A percentile compares a stretch with the other conserved stretches of the same genome.
Evolutionary conservation across 306 rosid species (phyloP).

Genomic region (Vicia sativa): DNA sequence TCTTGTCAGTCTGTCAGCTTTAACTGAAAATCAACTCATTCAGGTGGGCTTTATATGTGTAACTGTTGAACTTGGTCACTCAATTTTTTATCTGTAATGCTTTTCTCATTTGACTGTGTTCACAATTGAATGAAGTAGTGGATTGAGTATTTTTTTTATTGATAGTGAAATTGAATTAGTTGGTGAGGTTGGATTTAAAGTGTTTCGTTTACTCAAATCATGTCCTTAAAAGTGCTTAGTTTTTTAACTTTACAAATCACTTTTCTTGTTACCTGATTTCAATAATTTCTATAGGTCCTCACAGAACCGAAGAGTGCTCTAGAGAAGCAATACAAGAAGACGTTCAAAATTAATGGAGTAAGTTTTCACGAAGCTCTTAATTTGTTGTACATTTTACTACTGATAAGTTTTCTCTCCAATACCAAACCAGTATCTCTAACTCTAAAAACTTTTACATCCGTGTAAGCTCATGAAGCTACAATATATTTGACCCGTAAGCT

Average conservation of each 20-base stretch:
- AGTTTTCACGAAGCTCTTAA: conserved; percentile 37
- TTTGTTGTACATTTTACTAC: neutral
- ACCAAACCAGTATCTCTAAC: neutral
- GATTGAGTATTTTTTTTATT: conserved; percentile 20
- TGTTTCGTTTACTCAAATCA: conserved; percentile 18
- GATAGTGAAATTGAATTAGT: conserved; percentile 5
- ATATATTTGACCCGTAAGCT: conserved; percentile 1
- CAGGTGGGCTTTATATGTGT: conserved; percentile 57
- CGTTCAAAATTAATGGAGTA: conserved; percentile 94
- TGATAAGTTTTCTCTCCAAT: conserved; percentile 11
- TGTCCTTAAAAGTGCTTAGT: conserved; percentile 1
- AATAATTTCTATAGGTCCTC: conserved; percentile 61
- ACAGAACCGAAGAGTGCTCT: conserved; percentile 95
- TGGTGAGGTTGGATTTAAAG: conserved; percentile 14
- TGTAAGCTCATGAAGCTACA: conserved; percentile 11
- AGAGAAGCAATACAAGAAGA: conserved; percentile 95
- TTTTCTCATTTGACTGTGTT: conserved; percentile 26
- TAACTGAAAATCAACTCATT: conserved; percentile 86
- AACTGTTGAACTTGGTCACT: conserved; percentile 20
- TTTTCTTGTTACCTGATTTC: conserved; percentile 17
- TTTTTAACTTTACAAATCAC: conserved; percentile 14
- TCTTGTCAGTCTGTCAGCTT: conserved; percentile 89
- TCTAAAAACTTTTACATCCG: neutral
- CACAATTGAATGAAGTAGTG: conserved; percentile 20
- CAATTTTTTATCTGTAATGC: neutral